Evolutionary conservation across 768 basidiomycete species (phyloP), one percentile per base, ranked within the genome.

Genomic region (Cantharellus anzutake): DNA sequence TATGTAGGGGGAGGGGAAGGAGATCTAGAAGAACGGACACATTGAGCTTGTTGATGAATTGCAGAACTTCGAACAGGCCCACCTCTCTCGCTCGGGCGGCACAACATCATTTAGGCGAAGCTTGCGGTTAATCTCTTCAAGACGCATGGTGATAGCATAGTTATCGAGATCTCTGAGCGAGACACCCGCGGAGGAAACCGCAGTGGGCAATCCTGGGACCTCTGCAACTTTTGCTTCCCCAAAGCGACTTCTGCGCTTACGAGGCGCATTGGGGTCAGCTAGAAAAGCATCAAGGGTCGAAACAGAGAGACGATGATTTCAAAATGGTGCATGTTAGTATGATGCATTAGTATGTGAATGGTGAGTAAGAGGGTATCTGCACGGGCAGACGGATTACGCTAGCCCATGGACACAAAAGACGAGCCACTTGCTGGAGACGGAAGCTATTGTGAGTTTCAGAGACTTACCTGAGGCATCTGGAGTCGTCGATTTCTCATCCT

Each of bases 41-140:
- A 41, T 51, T 41, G 40, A 59, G 41, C 37, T 4, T 16, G 11
- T 35, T 5, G 38, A 52, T 4, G 34, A 41, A 37, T 42, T n/a
- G 40, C 40, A 61, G 3, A 67, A 74, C n/a, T 65, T 60, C 1
- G 20, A 44, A 16, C 11, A 53, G 16, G 61, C 34, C 60, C 38
- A 87, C 89, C 92, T 79, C 74, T 96, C 91, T 62, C 86, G 79
- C 64, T 98, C 94, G 20, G 94, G 91, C 56, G 96, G 96, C 57
- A 99, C 81, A 66, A 89, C 92, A 67, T 98, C 92, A 63, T 96
- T 96, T 63, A 92, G 72, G 62, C 93, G 75, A 35, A 99, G 76
- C 71, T 97, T 96, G 66, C 90, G 80, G 68, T 94, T 93, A 68
- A 99, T 97, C 73, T 99, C 96, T 72, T 99, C 96, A 56, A 99